Evolutionary conservation across 768 basidiomycete species (phyloP), one percentile per base, ranked within the genome.

Genomic region (Lyophyllum semitale): DNA sequence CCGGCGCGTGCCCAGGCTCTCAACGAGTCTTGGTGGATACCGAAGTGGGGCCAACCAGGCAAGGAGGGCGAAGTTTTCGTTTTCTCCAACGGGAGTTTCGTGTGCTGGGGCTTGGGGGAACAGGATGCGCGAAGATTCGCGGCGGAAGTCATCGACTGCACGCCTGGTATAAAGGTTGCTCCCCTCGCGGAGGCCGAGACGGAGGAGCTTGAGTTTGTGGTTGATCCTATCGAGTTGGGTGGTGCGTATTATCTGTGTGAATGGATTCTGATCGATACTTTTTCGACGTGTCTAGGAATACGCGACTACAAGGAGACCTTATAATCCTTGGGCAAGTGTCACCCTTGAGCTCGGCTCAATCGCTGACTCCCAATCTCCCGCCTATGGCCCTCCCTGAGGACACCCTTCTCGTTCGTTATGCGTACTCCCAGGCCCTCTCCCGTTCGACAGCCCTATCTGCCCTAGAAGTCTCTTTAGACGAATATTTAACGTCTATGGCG

Each of bases 141-240:
- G 22, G 68, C 72, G 23, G 78, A 90, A 48, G 78, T 94, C 27
- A 75, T 93, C 43, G 70, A 71, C 35, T 77, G 72, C 22, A 77
- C 78, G 2, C 69, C 77, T 0, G 79, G 77, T 1, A 81, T 86
- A 25, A 85, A 93, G 66, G 75, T 93, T 8, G 82, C 78, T 3
- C 77, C 82, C 3, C 74, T 95, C 51, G 77, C 68, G 25, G 88
- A 88, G 49, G 75, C 83, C 17, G 94, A 95, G 74, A 89, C 89
- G 12, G 94, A 95, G 64, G 94, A 95, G 63, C 78, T 97, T 47
- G 95, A 97, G 66, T 96, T 95, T 70, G 91, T 95, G 12, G 86
- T 89, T 25, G 95, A 97, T 71, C 91, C 91, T 33, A 87, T 77
- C 50, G 93, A 95, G 94, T 96, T 73, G 67, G 84, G 75, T 67